Conservation (phyloP, 441 rosid genomes). For the Bruguiera hainesii region DNA sequence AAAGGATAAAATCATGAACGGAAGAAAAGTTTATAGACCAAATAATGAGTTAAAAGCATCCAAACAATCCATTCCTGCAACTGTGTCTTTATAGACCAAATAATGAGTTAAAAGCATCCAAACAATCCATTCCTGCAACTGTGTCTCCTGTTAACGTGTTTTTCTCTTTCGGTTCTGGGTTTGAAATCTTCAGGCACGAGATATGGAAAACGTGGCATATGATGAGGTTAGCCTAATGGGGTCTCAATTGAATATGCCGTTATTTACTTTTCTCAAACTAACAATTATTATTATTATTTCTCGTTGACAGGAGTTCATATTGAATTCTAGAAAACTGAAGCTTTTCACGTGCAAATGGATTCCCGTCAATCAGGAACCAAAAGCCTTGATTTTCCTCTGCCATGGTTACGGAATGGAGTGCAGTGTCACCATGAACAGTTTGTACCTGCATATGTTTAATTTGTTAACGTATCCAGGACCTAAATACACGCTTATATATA, state of each 20-base stretch:
- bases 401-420: conserved; percentile 97
- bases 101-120: no score
- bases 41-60: no score
- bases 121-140: no score
- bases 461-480: no score
- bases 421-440: conserved; percentile 90
- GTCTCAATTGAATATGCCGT: background rate
- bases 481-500: background rate
- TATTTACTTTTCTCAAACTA: background rate
- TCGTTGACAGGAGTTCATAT: conserved; percentile 37
- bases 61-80: no score
- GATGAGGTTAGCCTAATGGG: conserved; percentile 30
- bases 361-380: conserved; percentile 52
- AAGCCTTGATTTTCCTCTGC: conserved; percentile 70
- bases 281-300: no score
- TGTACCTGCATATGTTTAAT: background rate
- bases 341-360: conserved; percentile 68
- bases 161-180: background rate
- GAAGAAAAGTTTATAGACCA: no score
- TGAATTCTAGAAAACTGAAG: conserved; percentile 51
- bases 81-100: no score
- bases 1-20: no score
- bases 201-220: conserved; percentile 23
- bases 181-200: conserved; percentile 23
- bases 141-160: no score